These are phyloP conservation scores for Pseudogymnoascus sp. DNA, from an alignment of 2,329 filamentous ascomycete species.

Conservation along the genomic window DNA sequence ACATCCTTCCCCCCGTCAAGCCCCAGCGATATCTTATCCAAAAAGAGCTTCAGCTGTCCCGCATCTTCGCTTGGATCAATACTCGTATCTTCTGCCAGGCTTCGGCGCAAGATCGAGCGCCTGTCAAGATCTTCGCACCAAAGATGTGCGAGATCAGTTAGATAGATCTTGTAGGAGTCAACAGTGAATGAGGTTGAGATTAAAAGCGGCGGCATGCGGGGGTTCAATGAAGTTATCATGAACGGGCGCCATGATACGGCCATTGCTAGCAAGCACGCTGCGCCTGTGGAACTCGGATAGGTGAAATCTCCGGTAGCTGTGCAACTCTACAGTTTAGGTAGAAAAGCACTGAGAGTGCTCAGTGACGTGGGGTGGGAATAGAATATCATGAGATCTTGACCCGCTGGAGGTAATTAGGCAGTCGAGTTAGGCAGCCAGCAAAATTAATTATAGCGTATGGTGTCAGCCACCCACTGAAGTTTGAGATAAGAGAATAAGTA, in stretches of 20 bases:
- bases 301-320: background rate
- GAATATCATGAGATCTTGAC: background rate
- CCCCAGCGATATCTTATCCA: slow-evolving; percentile 53
- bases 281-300: background rate
- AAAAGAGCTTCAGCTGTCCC: slow-evolving; percentile 59
- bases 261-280: background rate
- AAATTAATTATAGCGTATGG: background rate
- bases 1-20: slow-evolving; percentile 36
- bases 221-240: background rate
- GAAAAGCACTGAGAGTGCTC: background rate
- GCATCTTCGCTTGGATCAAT: slow-evolving; percentile 67
- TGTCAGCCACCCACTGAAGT: background rate
- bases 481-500: background rate
- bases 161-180: slow-evolving; percentile 54
- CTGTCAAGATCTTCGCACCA: slow-evolving; percentile 62
- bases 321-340: background rate
- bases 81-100: slow-evolving; percentile 54
- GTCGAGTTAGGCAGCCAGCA: background rate
- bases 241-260: slow-evolving; percentile 6
- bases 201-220: slow-evolving; percentile 50
- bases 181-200: slow-evolving; percentile 50
- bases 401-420: background rate
- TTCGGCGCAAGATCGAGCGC: slow-evolving; percentile 55
- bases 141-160: slow-evolving; percentile 68
- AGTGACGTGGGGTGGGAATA: background rate